Evolutionary conservation across 257 asterid genomes (phyloP).

Genomic region (Solanum commersonii): DNA sequence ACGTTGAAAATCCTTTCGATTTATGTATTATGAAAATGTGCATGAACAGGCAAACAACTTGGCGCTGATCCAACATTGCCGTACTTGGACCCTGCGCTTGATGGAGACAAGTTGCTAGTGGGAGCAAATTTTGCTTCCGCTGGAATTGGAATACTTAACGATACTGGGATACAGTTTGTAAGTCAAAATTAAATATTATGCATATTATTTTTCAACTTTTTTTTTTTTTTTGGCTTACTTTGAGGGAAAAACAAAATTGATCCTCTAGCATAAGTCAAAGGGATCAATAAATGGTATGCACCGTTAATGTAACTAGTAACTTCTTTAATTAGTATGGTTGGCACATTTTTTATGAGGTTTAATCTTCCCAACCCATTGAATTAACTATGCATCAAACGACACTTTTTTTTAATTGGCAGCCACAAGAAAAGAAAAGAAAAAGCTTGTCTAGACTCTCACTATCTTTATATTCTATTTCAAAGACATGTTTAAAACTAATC

Average conservation of each 20-base stretch:
- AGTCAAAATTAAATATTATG: constrained; percentile 2
- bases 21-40: not conserved
- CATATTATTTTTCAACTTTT: not conserved
- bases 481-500: not conserved
- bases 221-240: not conserved
- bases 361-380: not conserved
- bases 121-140: constrained; percentile 95
- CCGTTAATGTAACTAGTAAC: not conserved
- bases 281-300: not conserved
- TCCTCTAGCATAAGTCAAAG: not conserved
- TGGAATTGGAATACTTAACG: constrained; percentile 72
- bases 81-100: constrained; percentile 46
- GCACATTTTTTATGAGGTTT: not conserved
- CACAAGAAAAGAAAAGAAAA: not conserved
- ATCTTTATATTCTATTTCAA: not conserved
- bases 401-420: not conserved
- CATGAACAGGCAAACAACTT: constrained; percentile 41
- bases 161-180: constrained; percentile 83
- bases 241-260: not conserved
- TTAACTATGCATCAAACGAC: not conserved
- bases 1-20: not conserved
- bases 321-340: not conserved
- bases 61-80: constrained; percentile 74
- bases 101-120: constrained; percentile 49
- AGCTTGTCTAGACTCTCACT: not conserved